Percentiles rank a stretch among this genome's conserved stretches.
Conservation (phyloP, 2,329 filamentous ascomycete genomes). For the Camillea tinctor region DNA sequence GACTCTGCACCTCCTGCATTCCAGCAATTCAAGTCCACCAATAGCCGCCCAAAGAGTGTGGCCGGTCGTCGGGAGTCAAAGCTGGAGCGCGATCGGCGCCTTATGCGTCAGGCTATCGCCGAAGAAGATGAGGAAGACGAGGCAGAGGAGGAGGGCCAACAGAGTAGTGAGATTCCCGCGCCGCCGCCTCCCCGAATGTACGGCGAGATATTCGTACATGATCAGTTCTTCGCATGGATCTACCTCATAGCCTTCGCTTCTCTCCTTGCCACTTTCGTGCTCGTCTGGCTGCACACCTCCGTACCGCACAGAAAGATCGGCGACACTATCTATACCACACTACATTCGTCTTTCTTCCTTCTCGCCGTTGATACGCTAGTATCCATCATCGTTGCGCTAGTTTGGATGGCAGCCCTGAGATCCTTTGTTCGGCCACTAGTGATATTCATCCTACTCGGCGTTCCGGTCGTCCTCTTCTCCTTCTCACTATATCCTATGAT, state of each 20-base stretch:
- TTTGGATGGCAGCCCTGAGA: constrained; percentile 86
- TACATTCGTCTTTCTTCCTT: constrained; percentile 84
- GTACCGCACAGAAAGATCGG: constrained; percentile 70
- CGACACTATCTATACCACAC: constrained; percentile 89
- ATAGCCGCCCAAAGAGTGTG: constrained; percentile 38
- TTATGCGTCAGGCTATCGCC: constrained; percentile 39
- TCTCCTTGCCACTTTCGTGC: constrained; percentile 82
- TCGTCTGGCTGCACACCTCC: constrained; percentile 87
- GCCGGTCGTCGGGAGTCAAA: constrained; percentile 41
- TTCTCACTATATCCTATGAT: constrained; percentile 92
- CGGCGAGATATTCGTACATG: constrained; percentile 74
- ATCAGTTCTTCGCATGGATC: constrained; percentile 87
- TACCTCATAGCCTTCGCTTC: constrained; percentile 83
- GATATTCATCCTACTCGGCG: constrained; percentile 74
- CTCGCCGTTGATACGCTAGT: constrained; percentile 88
- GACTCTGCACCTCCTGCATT: constrained; percentile 61
- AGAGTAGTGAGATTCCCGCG: constrained; percentile 32
- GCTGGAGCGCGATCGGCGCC: constrained; percentile 49
- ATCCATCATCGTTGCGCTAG: constrained; percentile 79
- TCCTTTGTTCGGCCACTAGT: constrained; percentile 88
- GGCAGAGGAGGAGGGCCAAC: constrained; percentile 30
- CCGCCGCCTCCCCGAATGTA: constrained; percentile 57
- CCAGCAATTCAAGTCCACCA: constrained; percentile 52
- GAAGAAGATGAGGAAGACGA: constrained; percentile 36
- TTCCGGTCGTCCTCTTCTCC: constrained; percentile 81